Percentiles rank a stretch among this genome's conserved stretches.
Evolutionary conservation across 2,329 filamentous ascomycete genomes (phyloP).

Genomic region (Pezicula neosporulosa): DNA sequence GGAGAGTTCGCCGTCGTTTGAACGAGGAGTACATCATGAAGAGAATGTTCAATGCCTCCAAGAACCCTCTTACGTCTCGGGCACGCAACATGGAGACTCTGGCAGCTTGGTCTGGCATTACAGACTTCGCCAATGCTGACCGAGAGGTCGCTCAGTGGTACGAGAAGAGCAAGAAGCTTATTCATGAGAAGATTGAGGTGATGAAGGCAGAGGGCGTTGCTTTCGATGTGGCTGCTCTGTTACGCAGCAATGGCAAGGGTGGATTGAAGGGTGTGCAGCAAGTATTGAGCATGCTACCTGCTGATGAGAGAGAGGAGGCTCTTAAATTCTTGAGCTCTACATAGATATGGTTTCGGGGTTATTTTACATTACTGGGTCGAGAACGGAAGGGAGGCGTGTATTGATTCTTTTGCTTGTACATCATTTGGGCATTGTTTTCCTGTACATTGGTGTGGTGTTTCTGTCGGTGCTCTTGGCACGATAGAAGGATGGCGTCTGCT

Average conservation of each 20-base stretch:
- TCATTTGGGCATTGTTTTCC: too few species aligned
- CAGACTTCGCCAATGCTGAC: conserved; percentile 76
- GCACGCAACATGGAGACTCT: conserved; percentile 70
- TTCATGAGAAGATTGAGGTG: conserved; percentile 79
- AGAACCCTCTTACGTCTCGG: conserved; percentile 49
- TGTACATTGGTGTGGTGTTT: too few species aligned
- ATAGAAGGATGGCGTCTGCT: too few species aligned
- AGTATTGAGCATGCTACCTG: conserved; percentile 80
- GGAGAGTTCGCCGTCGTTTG: conserved; percentile 92
- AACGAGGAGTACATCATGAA: conserved; percentile 98
- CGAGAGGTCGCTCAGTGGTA: conserved; percentile 89
- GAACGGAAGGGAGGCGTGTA: too few species aligned
- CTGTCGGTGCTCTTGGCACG: too few species aligned
- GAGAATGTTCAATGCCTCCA: conserved; percentile 61
- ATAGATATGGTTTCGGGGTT: conserved; percentile 3
- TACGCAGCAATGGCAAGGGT: conserved; percentile 63
- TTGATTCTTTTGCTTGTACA: too few species aligned
- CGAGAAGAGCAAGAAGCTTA: conserved; percentile 83
- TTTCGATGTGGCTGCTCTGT: conserved; percentile 64
- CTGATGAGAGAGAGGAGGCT: conserved; percentile 72
- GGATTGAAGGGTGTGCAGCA: conserved; percentile 84
- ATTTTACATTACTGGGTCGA: neutral
- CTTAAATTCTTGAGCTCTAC: conserved; percentile 25
- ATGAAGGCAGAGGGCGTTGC: conserved; percentile 75
- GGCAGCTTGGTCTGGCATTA: conserved; percentile 76